Base-by-base conservation (phyloP, 2,329 filamentous ascomycete genomes). In the Cytospora piceicola region DNA sequence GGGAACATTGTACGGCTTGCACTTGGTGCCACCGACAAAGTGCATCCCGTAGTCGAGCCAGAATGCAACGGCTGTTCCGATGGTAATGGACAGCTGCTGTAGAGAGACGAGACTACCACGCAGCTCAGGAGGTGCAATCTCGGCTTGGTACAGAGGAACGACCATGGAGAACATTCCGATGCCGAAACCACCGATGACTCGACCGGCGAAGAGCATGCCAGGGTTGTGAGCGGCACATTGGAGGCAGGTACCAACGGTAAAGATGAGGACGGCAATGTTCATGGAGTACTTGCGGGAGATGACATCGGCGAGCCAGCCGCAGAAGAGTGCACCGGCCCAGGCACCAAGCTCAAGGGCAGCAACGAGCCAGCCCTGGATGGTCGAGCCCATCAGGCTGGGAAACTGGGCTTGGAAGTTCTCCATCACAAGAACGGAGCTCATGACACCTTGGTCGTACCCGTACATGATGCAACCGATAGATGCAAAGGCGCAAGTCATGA, bases 381-480 rank as follows among this genome's bases (percentile, higher is more conserved):
- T 75, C 42, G 74, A 75, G 27, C 72, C 63, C 34, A 71, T 72
- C 68, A 76, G 74, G 39, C 74, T 55, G 36, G 64, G 67, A 34
- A 69, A 69, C 22, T 69, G 66, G 17, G 58, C 42, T 32, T 62
- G 49, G 39, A 76, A 76, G 51, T 72, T 68, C 15, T 68, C 65
- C 75, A 76, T 76, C 11, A 73, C 73, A 12, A 77, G 68, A 9
- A 88, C 82, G 63, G 85, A 84, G 49, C 80, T 81, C 74, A 88
- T 88, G 69, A 88, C 84, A 69, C 85, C 86, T 70, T 86, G 83
- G 70, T 87, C 86, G 73, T 86, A 87, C 67, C 85, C 82, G 74
- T 85, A 87, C 65, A 67, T 67, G 61, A 67, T 56, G 53, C 65
- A 64, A 17, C 67, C 67, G 14, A 68, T 51, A 32, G 63, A 56